Percentiles rank a stretch among this genome's conserved stretches.
Evolutionary conservation across 352 stramenopile species (phyloP).

Genomic region (Lagenidium sp.): DNA sequence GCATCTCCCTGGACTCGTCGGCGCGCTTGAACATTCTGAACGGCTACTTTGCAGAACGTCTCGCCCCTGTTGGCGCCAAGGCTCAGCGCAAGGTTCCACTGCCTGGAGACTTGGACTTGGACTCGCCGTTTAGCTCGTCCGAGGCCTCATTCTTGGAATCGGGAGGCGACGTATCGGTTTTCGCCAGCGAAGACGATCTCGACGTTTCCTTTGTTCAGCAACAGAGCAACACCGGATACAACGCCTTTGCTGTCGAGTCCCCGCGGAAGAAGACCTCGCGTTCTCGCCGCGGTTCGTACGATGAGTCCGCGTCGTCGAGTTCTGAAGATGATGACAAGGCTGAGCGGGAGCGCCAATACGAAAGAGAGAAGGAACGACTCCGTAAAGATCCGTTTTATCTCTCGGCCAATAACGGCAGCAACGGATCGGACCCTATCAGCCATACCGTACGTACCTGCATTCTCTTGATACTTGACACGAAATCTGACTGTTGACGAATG

Average conservation of each 20-base stretch:
- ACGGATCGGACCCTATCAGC: slow-evolving; percentile 13
- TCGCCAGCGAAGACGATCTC: slow-evolving; percentile 62
- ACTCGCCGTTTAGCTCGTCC: slow-evolving; percentile 36
- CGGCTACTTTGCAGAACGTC: slow-evolving; percentile 70
- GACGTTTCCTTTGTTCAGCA: slow-evolving; percentile 78
- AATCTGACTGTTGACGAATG: too few species aligned
- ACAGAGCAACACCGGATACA: slow-evolving; percentile 2
- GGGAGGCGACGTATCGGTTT: slow-evolving; percentile 51
- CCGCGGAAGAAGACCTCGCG: slow-evolving; percentile 7
- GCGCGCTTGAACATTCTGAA: slow-evolving; percentile 51
- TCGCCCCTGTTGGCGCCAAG: slow-evolving; percentile 86
- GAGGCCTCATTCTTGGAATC: slow-evolving; percentile 71
- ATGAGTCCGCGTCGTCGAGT: slow-evolving; percentile 10
- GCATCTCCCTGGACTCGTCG: slow-evolving; percentile 26
- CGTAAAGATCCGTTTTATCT: slow-evolving; percentile 81
- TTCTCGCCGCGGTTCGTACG: neutral
- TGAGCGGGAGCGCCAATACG: slow-evolving; percentile 19
- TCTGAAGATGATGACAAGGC: slow-evolving; percentile 36
- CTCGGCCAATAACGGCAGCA: slow-evolving; percentile 21
- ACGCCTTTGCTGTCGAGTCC: slow-evolving; percentile 7
- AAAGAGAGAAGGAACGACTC: slow-evolving; percentile 47
- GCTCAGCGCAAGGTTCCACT: slow-evolving; percentile 89
- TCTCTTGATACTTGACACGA: too few species aligned
- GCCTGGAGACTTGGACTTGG: slow-evolving; percentile 71
- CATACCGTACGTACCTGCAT: slow-evolving; percentile 18